A percentile compares a stretch with the other conserved stretches of the same genome.
Evolutionary conservation across 1,284 basidiomycete genomes (phyloP).

Genomic region (Ustilago cynodontis): DNA sequence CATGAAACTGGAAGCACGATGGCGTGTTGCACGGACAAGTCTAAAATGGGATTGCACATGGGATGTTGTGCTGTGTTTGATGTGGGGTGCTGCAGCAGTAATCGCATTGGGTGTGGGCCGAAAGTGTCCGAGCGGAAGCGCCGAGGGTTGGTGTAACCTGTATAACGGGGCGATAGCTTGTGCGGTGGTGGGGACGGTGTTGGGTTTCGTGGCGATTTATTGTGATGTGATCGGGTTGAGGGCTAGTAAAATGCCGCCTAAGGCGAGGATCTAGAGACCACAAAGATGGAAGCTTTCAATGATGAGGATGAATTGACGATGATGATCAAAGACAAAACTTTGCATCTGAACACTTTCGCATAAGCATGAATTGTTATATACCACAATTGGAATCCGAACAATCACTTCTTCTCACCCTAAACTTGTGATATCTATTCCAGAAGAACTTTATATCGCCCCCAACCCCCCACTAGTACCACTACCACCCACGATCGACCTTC

Average conservation of each 20-base stretch:
- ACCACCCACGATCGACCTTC: too few relatives aligned
- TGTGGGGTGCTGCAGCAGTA: conserved; percentile 53
- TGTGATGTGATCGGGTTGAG: conserved; percentile 44
- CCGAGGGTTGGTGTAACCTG: conserved; percentile 56
- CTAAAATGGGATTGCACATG: conserved; percentile 53
- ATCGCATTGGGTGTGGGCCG: conserved; percentile 47
- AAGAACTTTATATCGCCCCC: conserved; percentile 14
- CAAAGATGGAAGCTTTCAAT: not conserved
- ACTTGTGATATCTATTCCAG: not conserved
- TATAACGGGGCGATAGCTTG: conserved; percentile 61
- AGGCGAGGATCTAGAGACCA: conserved; percentile 14
- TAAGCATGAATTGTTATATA: conserved; percentile 4
- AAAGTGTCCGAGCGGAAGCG: conserved; percentile 41
- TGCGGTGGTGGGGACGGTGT: conserved; percentile 33
- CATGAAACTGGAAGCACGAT: conserved; percentile 48
- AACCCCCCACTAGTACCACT: conserved; percentile 29
- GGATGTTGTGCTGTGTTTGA: conserved; percentile 48
- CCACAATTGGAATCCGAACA: conserved; percentile 6
- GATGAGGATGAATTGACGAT: conserved; percentile 1
- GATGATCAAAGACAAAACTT: not conserved
- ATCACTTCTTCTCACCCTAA: not conserved
- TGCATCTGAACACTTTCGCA: not conserved
- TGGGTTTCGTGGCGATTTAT: conserved; percentile 41
- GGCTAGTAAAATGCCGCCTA: conserved; percentile 36
- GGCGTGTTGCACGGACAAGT: conserved; percentile 42